A percentile compares a stretch with the other conserved stretches of the same genome.
phyloP scores from a whole-genome alignment of 2,329 filamentous ascomycete species.

The Hypoxylon sp. region DNA sequence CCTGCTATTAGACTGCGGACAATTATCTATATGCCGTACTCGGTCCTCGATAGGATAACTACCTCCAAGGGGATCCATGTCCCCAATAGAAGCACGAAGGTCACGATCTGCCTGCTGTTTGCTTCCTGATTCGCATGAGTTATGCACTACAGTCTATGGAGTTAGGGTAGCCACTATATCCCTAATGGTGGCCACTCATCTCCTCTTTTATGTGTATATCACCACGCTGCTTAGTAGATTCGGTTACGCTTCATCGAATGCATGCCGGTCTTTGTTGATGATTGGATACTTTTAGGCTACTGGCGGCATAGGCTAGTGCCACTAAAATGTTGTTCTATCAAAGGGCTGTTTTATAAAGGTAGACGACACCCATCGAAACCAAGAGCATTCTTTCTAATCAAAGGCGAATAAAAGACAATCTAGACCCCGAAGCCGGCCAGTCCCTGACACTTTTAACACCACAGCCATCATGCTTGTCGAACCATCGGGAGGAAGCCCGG shows the following conservation, averaged over 20 bases:
- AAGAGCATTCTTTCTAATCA: conserved; percentile 7
- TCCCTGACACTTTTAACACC: neutral
- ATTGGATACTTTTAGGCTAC: conserved; percentile 33
- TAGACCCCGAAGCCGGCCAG: neutral
- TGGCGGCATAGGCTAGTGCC: conserved; percentile 25
- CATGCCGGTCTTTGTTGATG: conserved; percentile 19
- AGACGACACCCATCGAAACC: conserved; percentile 7
- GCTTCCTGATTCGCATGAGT: conserved; percentile 18
- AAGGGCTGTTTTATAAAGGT: conserved; percentile 13
- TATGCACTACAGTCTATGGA: too few relatives aligned
- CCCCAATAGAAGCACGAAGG: conserved; percentile 8
- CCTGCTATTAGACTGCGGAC: conserved; percentile 26
- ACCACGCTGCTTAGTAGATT: conserved; percentile 21
- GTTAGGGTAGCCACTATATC: conserved; percentile 4
- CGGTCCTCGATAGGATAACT: conserved; percentile 12
- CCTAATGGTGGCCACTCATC: conserved; percentile 3
- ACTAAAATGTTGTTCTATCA: conserved; percentile 21
- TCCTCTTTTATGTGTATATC: conserved; percentile 13
- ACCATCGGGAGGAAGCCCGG: conserved; percentile 9
- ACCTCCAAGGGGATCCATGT: conserved; percentile 9
- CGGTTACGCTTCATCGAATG: conserved; percentile 22
- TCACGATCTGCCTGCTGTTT: conserved; percentile 15
- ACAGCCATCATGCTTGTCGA: conserved; percentile 30
- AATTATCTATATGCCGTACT: conserved; percentile 13
- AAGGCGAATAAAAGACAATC: conserved; percentile 10